A percentile compares a stretch with the other conserved stretches of the same genome.
Evolutionary conservation across 345 rosid genomes (phyloP).

Genomic region (Rhodomyrtus tomentosa): DNA sequence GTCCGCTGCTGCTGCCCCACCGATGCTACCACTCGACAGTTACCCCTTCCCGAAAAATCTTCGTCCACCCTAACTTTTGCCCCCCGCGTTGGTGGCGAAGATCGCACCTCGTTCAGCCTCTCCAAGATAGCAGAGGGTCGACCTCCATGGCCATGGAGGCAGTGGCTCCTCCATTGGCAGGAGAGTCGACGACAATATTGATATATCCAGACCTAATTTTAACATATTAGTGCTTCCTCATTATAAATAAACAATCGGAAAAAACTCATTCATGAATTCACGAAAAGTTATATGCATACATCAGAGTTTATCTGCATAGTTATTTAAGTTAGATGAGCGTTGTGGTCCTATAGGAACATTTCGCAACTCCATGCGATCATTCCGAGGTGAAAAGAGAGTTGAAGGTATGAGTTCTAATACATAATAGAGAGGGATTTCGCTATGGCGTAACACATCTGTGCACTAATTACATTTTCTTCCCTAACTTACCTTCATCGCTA

Average conservation of each 20-base stretch:
- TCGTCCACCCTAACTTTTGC: neutral
- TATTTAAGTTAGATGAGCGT: neutral
- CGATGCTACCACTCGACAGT: accelerated
- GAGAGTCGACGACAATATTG: neutral
- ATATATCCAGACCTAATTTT: neutral
- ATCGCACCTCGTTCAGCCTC: neutral
- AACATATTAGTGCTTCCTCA: neutral
- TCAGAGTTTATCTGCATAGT: neutral
- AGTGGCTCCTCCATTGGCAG: neutral
- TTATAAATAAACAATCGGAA: neutral
- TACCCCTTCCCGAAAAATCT: neutral
- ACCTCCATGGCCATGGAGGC: neutral
- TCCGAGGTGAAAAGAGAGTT: neutral
- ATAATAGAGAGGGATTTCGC: too few relatives aligned
- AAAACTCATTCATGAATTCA: neutral
- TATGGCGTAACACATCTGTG: neutral
- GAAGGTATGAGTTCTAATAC: neutral
- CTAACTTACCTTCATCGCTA: neutral
- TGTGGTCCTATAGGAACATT: neutral
- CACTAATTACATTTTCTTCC: neutral
- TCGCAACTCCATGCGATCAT: neutral
- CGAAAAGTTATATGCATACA: neutral
- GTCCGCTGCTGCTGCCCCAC: neutral
- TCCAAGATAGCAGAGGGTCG: neutral
- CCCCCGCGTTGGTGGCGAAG: neutral